Base-by-base conservation (phyloP, 352 stramenopile genomes). In the Globisporangium emineosum region DNA sequence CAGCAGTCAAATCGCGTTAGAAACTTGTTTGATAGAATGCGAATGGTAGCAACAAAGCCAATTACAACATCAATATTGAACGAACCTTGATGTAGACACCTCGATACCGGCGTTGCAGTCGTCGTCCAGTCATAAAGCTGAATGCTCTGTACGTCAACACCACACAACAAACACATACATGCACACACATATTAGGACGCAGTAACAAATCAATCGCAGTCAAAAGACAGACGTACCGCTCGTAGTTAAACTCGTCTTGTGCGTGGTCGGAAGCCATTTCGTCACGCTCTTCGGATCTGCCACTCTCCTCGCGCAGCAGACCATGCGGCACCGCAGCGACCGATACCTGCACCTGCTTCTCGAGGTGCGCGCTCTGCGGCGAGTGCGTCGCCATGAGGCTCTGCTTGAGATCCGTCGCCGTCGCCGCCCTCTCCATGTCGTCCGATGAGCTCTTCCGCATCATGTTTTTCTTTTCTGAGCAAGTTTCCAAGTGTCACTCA, bases 21-120 rank as follows among this genome's bases (percentile, higher is more conserved):
- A 15, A 10, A 45, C 15, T 17, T 45, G 37, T 8, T 9, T 3
- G 17, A 45, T 21, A 12, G 35, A n/a, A 8, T 45, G 17, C 37
- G 4, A 17, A n/a, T 45, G 37, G 37, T n/a, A n/a, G n/a, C n/a
- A 5, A 45, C 4, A 45, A 45, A 45, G 37, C 17, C 37, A n/a
- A 43, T 19, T 4, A 43, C 37, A 43, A 19, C 9, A 17, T 23
- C 29, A 9, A 51, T 56, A 61, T 47, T 8, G 3, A 21, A 45
- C 54, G 23, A 45, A 78, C 72, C 58, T 77, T 71, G 27, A 67
- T 66, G 65, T 80, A 80, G n/a, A 80, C 66, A 45, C 73, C 73
- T 50, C 70, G 60, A 58, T 80, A 80, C 6, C 70, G 67, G 0
- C 73, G 70, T 40, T 76, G 70, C 12, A 80, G 70, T 32, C 73